These are phyloP conservation scores for Apophysomyces sp. DNA, from an alignment of 371 early-diverging fungal genomes.

Conservation along the genomic window DNA sequence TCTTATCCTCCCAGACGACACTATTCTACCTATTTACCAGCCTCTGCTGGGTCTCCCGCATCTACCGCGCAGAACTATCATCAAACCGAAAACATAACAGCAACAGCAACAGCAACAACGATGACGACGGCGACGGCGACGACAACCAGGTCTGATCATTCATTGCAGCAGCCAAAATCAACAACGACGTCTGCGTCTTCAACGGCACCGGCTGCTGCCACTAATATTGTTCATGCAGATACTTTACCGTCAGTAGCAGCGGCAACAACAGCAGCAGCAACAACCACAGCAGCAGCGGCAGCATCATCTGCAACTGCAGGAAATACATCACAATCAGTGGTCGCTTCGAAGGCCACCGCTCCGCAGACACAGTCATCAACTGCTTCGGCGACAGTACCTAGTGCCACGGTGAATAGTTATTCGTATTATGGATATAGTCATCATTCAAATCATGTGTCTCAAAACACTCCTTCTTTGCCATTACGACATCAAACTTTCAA, in stretches of 20 bases:
- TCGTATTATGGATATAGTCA: neutral
- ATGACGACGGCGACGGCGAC: too few relatives aligned
- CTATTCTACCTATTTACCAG: conserved; percentile 9
- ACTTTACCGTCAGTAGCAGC: neutral
- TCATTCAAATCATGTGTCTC: conserved; percentile 6
- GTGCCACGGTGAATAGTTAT: neutral
- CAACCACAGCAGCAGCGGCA: neutral
- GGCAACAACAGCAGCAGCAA: conserved; percentile 2
- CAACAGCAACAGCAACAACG: too few relatives aligned
- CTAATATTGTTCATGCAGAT: neutral
- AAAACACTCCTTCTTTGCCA: neutral
- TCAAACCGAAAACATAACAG: neutral
- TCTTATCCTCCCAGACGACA: conserved; percentile 15
- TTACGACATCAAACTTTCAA: conserved; percentile 12
- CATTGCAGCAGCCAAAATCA: neutral
- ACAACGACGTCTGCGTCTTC: neutral
- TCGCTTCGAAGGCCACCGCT: neutral
- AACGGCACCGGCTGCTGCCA: conserved; percentile 4
- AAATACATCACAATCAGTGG: neutral
- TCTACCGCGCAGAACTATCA: neutral
- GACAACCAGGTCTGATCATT: neutral
- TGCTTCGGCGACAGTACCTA: conserved; percentile 20
- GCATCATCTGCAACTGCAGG: neutral
- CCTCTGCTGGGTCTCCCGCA: neutral
- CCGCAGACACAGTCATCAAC: conserved; percentile 13